Conservation (phyloP, 1,284 basidiomycete genomes). For the Tylopilus sp. region DNA sequence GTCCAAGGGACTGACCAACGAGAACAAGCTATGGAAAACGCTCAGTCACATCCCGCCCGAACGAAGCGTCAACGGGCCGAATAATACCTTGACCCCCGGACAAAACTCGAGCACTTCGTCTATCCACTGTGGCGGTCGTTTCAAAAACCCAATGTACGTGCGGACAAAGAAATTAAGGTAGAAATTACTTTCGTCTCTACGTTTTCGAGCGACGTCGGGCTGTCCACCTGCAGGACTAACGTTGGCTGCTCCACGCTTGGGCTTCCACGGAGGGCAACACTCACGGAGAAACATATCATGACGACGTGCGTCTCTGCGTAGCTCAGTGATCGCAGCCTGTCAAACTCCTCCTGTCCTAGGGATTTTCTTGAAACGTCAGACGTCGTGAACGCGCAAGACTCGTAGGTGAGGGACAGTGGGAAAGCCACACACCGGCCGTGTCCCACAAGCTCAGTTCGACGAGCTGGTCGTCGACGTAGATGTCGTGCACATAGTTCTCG, state of each 20-base stretch:
- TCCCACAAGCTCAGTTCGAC: slow-evolving; percentile 96
- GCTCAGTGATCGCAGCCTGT: slow-evolving; percentile 82
- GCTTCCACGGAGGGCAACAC: slow-evolving; percentile 20
- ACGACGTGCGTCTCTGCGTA: slow-evolving; percentile 96
- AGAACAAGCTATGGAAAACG: slow-evolving; percentile 62
- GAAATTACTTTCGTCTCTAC: slow-evolving; percentile 77
- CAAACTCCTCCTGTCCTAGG: slow-evolving; percentile 94
- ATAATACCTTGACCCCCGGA: slow-evolving; percentile 81
- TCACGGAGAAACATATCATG: slow-evolving; percentile 90
- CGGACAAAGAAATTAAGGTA: not conserved
- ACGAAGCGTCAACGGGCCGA: slow-evolving; percentile 2
- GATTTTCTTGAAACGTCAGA: slow-evolving; percentile 30
- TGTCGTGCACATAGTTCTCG: slow-evolving; percentile 89
- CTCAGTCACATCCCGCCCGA: slow-evolving; percentile 11
- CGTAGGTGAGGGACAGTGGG: not conserved
- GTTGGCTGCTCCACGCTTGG: no score
- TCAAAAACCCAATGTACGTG: not conserved
- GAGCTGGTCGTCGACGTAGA: slow-evolving; percentile 76
- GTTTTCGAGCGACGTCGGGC: slow-evolving; percentile 88
- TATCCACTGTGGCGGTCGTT: slow-evolving; percentile 60
- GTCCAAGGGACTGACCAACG: slow-evolving; percentile 60
- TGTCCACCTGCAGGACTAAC: slow-evolving; percentile 65
- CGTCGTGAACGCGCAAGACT: slow-evolving; percentile 14
- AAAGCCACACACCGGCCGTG: slow-evolving; percentile 72
- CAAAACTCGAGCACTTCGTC: slow-evolving; percentile 88